Percentiles rank a stretch among this genome's conserved stretches.
phyloP scores from a whole-genome alignment of 345 rosid species.

The Camelina sativa region DNA sequence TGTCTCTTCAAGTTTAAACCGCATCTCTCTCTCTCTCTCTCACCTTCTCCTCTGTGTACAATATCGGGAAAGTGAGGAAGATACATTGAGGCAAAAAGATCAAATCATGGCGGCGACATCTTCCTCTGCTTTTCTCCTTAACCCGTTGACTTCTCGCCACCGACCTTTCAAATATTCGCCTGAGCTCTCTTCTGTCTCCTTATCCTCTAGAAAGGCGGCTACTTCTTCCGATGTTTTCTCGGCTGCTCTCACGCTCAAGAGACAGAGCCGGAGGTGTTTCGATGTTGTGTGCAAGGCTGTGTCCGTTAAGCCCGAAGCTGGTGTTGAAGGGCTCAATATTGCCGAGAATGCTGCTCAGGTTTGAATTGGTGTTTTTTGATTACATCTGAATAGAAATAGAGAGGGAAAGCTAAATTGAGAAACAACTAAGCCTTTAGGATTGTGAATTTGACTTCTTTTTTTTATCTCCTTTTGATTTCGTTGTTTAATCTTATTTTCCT shows the following conservation, averaged over 20 bases:
- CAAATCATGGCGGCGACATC: constrained; percentile 51
- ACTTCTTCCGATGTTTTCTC: constrained; percentile 26
- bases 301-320: constrained; percentile 49
- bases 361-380: background rate
- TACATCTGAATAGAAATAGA: constrained; percentile 2
- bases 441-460: constrained; percentile 17
- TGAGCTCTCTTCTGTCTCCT: constrained; percentile 39
- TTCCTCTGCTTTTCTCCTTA: constrained; percentile 50
- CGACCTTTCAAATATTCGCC: constrained; percentile 30
- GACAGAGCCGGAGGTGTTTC: constrained; percentile 36
- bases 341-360: constrained; percentile 93
- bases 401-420: constrained; percentile 25
- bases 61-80: constrained; percentile 31
- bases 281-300: constrained; percentile 72
- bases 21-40: constrained; percentile 23
- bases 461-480: background rate
- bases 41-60: background rate
- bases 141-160: constrained; percentile 51
- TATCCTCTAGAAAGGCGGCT: constrained; percentile 35
- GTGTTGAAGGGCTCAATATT: constrained; percentile 72
- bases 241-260: constrained; percentile 39
- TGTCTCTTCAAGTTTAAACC: constrained; percentile 13
- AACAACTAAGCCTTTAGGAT: background rate
- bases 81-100: constrained; percentile 9
- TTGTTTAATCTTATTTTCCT: background rate